Base-by-base conservation (phyloP, 2,329 filamentous ascomycete species). In the Lachnellula subtilissima region DNA sequence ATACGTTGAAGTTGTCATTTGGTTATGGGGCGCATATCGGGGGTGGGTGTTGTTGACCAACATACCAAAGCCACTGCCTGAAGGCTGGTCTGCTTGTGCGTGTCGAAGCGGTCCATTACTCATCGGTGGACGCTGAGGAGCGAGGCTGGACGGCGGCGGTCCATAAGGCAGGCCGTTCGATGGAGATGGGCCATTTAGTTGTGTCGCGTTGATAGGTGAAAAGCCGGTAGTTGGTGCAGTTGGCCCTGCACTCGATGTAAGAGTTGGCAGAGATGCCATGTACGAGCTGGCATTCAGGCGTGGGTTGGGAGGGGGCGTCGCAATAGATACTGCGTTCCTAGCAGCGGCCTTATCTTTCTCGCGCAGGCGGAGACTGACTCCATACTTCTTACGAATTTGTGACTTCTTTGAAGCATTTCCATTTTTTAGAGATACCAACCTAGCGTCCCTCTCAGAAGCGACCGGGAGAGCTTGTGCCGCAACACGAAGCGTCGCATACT, bases 281-380 rank as follows among this genome's bases (percentile, higher is more conserved):
- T 35, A 22, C 28, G 28, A 32, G 40, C 17, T n/a, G 14, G 32
- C 22, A 32, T 14, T 28, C 22, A 15, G 23, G 6, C 23, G 22
- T 25, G 51, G 25, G 3, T 25, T 48, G 42, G 19, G 36, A 49
- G 48, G 8, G 14, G 50, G 35, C n/a, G 48, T 28, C 28, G 35
- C 17, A 43, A 32, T 40, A 40, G 45, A 25, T n/a, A 22, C 23
- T 19, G 17, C 28, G 51, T 46, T 19, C 48, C 47, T 37, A 56
- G 51, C 45, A 15, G 53, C 42, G 15, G 52, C 42, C 59, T 67
- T 69, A 22, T 69, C 65, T 35, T 59, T 63, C 9, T 67, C 60
- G 11, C 66, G 52, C 53, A 68, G 52, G 6, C 67, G 58, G n/a
- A 69, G 51, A 45, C 56, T 67, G 3, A 69, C 67, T 28, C 64